Percentiles rank a stretch among this genome's conserved stretches.
Conservation (phyloP, 1,284 basidiomycete species). For the Marasmius oreades region DNA sequence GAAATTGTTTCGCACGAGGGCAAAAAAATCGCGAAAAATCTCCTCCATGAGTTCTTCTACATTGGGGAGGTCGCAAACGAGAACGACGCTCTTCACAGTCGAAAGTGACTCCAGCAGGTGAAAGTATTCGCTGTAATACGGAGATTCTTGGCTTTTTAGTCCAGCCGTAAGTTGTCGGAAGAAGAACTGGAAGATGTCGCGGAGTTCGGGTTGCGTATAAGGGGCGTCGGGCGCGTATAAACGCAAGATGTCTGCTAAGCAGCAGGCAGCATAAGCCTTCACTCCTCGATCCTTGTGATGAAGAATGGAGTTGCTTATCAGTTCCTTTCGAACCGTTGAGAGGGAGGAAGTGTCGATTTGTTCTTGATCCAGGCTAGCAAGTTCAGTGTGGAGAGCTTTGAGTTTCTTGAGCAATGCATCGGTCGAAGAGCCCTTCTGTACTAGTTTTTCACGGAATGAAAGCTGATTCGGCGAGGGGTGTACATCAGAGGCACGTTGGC, state of each 20-base stretch:
- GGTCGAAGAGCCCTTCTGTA: constrained; percentile 65
- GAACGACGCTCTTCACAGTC: constrained; percentile 90
- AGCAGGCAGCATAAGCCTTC: constrained; percentile 91
- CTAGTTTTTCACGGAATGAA: constrained; percentile 75
- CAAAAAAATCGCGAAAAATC: constrained; percentile 83
- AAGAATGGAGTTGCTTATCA: constrained; percentile 77
- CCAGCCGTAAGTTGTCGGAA: constrained; percentile 77
- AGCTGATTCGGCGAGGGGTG: constrained; percentile 52
- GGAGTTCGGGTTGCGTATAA: constrained; percentile 83
- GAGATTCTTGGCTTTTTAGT: constrained; percentile 66
- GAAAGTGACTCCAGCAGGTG: constrained; percentile 90
- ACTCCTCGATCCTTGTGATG: constrained; percentile 94
- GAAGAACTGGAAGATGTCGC: constrained; percentile 96
- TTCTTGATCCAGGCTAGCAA: constrained; percentile 88
- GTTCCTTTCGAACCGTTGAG: constrained; percentile 67
- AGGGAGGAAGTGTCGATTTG: constrained; percentile 75
- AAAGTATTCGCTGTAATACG: constrained; percentile 89
- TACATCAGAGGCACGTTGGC: constrained; percentile 37
- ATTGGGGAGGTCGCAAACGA: constrained; percentile 87
- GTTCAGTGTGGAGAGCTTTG: constrained; percentile 77
- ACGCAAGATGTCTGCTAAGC: constrained; percentile 89
- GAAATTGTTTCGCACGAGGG: constrained; percentile 76
- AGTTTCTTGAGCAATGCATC: constrained; percentile 84
- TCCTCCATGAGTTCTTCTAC: constrained; percentile 84
- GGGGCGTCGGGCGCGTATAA: constrained; percentile 97